Evolutionary conservation across 2,329 filamentous ascomycete genomes (phyloP).

Genomic region (Cordyceps militaris): DNA sequence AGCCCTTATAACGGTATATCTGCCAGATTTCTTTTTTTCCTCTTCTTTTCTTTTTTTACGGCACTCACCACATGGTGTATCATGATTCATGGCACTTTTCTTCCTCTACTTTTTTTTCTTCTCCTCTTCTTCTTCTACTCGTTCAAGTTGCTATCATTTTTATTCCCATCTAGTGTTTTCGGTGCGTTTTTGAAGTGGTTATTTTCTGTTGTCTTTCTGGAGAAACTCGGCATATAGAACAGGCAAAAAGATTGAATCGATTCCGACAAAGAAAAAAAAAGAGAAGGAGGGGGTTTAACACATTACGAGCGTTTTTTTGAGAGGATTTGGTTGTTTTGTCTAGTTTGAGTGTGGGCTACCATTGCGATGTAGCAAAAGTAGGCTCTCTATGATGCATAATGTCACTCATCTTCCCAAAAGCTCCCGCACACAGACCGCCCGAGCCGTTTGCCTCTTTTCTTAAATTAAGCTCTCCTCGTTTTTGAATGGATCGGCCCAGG

Average conservation of each 20-base stretch:
- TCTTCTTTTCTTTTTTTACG: constrained; percentile 1
- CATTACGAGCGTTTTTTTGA: background rate
- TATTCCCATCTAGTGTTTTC: constrained; percentile 9
- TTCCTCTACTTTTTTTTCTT: constrained; percentile 6
- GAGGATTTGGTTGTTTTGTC: background rate
- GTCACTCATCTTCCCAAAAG: too few relatives aligned
- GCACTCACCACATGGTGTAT: background rate
- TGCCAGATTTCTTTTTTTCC: background rate
- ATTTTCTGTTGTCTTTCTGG: background rate
- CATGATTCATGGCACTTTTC: constrained; percentile 13
- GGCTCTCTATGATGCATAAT: background rate
- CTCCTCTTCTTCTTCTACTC: background rate
- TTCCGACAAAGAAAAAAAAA: background rate
- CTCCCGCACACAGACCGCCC: too few relatives aligned
- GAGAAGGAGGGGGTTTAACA: background rate
- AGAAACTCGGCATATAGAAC: constrained; percentile 11
- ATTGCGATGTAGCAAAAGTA: background rate
- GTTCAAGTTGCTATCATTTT: constrained; percentile 8
- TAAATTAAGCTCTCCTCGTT: background rate
- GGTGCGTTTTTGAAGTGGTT: background rate
- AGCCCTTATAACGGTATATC: background rate
- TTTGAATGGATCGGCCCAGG: background rate
- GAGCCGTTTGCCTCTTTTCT: background rate
- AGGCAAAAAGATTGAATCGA: background rate
- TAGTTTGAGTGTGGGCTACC: background rate